Conservation (phyloP, 2,329 filamentous ascomycete genomes). For the Diaporthe batatas region DNA sequence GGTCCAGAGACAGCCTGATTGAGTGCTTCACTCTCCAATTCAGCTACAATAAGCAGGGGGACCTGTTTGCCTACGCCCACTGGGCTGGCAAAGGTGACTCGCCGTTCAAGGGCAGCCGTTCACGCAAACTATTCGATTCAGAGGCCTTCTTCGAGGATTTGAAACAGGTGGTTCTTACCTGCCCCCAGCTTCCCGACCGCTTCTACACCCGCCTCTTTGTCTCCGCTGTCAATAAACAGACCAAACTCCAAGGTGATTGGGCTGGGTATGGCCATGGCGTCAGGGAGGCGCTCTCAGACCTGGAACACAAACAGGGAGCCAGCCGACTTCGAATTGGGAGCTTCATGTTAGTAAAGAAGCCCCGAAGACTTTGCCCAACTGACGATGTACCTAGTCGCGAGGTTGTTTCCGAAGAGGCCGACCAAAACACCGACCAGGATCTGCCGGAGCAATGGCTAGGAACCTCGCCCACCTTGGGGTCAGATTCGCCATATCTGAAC, state of each 20-base stretch:
- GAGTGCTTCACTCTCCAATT: constrained; percentile 38
- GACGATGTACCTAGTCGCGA: neutral
- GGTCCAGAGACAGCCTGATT: constrained; percentile 13
- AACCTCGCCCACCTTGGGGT: neutral
- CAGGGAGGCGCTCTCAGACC: neutral
- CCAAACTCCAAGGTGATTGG: neutral
- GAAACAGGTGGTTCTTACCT: constrained; percentile 12
- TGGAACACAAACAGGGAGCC: neutral
- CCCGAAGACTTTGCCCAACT: neutral
- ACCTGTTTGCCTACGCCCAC: constrained; percentile 16
- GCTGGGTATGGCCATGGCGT: neutral
- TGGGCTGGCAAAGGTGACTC: constrained; percentile 2
- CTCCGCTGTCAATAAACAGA: constrained; percentile 2
- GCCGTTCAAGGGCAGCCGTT: neutral
- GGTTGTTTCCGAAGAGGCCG: neutral
- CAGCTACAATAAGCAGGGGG: constrained; percentile 17
- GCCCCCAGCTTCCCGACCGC: constrained; percentile 24
- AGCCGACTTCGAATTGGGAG: constrained; percentile 17
- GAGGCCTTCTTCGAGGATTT: neutral
- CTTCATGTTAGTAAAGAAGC: constrained; percentile 1
- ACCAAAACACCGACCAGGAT: neutral
- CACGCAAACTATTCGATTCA: no score
- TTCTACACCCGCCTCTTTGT: constrained; percentile 31
- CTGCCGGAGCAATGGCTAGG: neutral
- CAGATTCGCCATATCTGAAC: neutral